Base-by-base conservation (phyloP, 306 rosid genomes). In the Crotalaria pallida region DNA sequence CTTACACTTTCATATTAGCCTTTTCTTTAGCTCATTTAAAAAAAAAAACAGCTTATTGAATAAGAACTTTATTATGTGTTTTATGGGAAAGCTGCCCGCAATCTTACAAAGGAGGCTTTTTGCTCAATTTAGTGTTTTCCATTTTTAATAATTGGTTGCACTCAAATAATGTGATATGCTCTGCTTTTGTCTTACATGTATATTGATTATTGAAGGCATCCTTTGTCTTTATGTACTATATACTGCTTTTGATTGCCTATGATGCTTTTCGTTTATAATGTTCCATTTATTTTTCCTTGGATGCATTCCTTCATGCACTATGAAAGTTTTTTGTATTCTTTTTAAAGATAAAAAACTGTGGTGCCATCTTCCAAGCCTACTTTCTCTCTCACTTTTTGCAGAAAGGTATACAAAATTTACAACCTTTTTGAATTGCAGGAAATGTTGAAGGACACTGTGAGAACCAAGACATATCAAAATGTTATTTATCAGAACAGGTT, bases 401-500 rank as follows among this genome's bases (percentile, higher is more conserved):
- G 23, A 31, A 44, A 7, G 70, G 1, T 23, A 49, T 24, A 21
- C 38, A 4, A 31, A 6, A 31, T 31, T 31, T 55, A 19, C 77
- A 27, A 81, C 68, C 34, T 3, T 64, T 52, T 72, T 69, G 27
- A 4, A 9, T 75, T 84, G 80, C 83, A 95, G 99, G 99, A 95
- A 81, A 95, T 95, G 99, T 80, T 95, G 89, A 95, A 95, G 86
- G 99, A 95, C 80, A 64, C 87, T 9, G 92, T 95, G 71, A 87
- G 99, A 76, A 95, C 99, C 4, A 95, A 84, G 85, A 91, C 99
- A 3, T 95, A 95, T 76, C 97, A 91, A 70, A 95, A 84, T 81
- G 99, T 95, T 50, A 91, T 95, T 80, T 95, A 95, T 82, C 99
- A 91, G 81, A 95, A 95, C 70, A 84, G 74, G 74, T 95, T 95